Evolutionary conservation across 2,329 filamentous ascomycete genomes (phyloP).

Genomic region (Claviceps arundinis): DNA sequence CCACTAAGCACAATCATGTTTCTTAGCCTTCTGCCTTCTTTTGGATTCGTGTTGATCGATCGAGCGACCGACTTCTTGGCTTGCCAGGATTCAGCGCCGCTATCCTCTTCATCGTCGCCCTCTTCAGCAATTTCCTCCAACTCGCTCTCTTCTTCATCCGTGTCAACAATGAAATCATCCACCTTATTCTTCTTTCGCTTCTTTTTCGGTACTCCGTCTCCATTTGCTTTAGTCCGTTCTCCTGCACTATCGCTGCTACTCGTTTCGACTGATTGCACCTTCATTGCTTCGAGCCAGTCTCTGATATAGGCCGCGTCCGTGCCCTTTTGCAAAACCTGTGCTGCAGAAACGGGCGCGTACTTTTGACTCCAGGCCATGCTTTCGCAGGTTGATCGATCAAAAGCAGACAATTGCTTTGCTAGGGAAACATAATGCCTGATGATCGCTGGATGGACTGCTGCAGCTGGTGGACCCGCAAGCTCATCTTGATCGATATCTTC

Average conservation of each 20-base stretch:
- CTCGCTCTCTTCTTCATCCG: conserved; percentile 59
- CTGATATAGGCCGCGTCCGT: conserved; percentile 57
- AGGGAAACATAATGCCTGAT: conserved; percentile 46
- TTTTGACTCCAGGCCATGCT: conserved; percentile 65
- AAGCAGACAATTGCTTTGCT: conserved; percentile 54
- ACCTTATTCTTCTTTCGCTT: conserved; percentile 61
- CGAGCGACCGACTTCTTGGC: conserved; percentile 42
- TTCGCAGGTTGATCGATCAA: conserved; percentile 69
- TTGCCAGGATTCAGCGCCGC: conserved; percentile 24
- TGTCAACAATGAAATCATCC: conserved; percentile 68
- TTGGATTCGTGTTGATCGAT: conserved; percentile 24
- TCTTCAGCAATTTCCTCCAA: conserved; percentile 55
- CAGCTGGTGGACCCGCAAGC: conserved; percentile 10
- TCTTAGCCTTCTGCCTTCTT: conserved; percentile 36
- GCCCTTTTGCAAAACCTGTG: conserved; percentile 63
- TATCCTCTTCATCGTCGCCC: conserved; percentile 46
- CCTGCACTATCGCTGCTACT: conserved; percentile 27
- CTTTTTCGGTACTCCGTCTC: conserved; percentile 31
- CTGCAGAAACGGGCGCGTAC: conserved; percentile 58
- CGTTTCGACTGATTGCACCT: conserved; percentile 62
- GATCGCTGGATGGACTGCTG: conserved; percentile 43
- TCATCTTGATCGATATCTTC: conserved; percentile 23
- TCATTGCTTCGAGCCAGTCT: conserved; percentile 68
- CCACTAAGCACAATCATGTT: conserved; percentile 86
- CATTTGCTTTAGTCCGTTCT: conserved; percentile 16